Percentiles rank a stretch among this genome's conserved stretches.
phyloP scores from a whole-genome alignment of 768 basidiomycete genomes.

The Gautieria morchelliformis region DNA sequence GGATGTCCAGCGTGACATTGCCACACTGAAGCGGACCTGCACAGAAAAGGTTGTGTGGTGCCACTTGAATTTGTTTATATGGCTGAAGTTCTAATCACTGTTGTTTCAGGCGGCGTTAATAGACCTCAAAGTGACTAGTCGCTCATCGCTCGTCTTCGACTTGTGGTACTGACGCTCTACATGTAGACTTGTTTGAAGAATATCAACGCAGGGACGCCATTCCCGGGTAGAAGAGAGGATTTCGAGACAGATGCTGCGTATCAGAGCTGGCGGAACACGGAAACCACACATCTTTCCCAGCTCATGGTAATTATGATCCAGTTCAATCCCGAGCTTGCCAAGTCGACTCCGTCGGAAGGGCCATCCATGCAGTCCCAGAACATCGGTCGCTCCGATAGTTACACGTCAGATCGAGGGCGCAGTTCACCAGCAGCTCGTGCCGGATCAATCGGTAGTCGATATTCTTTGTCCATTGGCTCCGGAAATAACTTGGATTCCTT shows the following conservation, averaged over 20 bases:
- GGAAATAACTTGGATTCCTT: slow-evolving; percentile 16
- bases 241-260: slow-evolving; percentile 78
- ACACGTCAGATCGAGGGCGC: slow-evolving; percentile 28
- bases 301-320: slow-evolving; percentile 82
- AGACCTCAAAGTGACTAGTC: slow-evolving; percentile 64
- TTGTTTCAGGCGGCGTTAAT: slow-evolving; percentile 61
- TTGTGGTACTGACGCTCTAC: slow-evolving; percentile 4
- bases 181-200: slow-evolving; percentile 81
- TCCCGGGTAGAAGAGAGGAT: slow-evolving; percentile 81
- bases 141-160: not conserved
- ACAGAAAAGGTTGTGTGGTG: slow-evolving; percentile 55
- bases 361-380: slow-evolving; percentile 17
- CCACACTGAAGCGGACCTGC: slow-evolving; percentile 50
- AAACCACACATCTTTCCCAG: slow-evolving; percentile 79
- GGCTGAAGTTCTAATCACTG: not conserved
- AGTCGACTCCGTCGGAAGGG: slow-evolving; percentile 55
- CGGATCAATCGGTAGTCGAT: slow-evolving; percentile 57
- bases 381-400: slow-evolving; percentile 41
- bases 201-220: slow-evolving; percentile 72
- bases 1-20: slow-evolving; percentile 65
- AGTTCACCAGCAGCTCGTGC: slow-evolving; percentile 34
- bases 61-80: not conserved
- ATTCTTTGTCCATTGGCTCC: slow-evolving; percentile 30
- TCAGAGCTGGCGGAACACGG: slow-evolving; percentile 72
- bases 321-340: slow-evolving; percentile 78